These are phyloP conservation scores for Hypoxylon sp. DNA, from an alignment of 2,329 filamentous ascomycete genomes.

Conservation along the genomic window DNA sequence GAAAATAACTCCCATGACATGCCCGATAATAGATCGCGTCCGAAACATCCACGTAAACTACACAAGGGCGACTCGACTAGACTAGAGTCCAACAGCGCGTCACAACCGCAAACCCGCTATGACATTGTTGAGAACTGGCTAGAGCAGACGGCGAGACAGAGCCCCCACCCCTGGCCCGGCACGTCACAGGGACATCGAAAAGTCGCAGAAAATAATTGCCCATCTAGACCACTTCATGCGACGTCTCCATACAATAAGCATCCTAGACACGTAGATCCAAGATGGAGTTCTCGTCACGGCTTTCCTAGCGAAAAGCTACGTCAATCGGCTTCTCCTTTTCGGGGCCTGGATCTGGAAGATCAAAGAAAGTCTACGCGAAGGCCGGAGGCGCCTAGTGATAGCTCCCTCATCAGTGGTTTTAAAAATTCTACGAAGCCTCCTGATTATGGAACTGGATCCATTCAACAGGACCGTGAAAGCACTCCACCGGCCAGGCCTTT, in stretches of 20 bases:
- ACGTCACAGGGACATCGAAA: slow-evolving; percentile 37
- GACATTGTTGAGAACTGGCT: slow-evolving; percentile 52
- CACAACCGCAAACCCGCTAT: slow-evolving; percentile 42
- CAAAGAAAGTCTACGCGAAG: slow-evolving; percentile 43
- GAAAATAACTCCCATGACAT: slow-evolving; percentile 26
- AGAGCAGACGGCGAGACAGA: slow-evolving; percentile 40
- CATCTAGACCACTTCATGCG: slow-evolving; percentile 19
- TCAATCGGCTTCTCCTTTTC: slow-evolving; percentile 36
- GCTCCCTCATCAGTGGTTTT: slow-evolving; percentile 50
- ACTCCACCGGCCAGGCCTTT: slow-evolving; percentile 16
- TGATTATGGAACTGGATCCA: slow-evolving; percentile 13
- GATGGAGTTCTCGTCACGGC: slow-evolving; percentile 49
- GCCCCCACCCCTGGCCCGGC: slow-evolving; percentile 29
- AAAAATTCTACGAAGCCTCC: slow-evolving; percentile 37
- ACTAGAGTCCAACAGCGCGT: slow-evolving; percentile 45
- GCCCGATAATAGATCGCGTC: slow-evolving; percentile 27
- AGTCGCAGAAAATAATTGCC: slow-evolving; percentile 19
- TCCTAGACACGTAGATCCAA: slow-evolving; percentile 43
- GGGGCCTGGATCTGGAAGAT: slow-evolving; percentile 20
- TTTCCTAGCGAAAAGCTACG: slow-evolving; percentile 35
- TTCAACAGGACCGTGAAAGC: slow-evolving; percentile 27
- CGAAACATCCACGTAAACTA: slow-evolving; percentile 40
- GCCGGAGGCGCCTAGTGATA: slow-evolving; percentile 44
- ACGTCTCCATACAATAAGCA: slow-evolving; percentile 40
- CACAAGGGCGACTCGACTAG: slow-evolving; percentile 25